Conservation (phyloP, 768 basidiomycete genomes). For the Udeniomyces megalosporus region DNA sequence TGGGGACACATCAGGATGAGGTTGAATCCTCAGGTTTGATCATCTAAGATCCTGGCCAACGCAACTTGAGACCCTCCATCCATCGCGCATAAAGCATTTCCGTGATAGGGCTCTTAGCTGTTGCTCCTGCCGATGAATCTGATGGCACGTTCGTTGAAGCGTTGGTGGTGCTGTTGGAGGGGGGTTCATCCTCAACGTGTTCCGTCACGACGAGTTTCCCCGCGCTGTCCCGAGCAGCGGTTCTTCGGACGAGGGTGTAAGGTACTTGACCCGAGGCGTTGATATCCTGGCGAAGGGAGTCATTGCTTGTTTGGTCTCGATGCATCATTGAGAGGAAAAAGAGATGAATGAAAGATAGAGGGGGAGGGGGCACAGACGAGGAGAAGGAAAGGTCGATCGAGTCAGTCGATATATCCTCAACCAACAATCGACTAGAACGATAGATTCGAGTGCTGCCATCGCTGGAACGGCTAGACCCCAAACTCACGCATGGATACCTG, state of each 20-base stretch:
- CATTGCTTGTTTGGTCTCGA: too few relatives aligned
- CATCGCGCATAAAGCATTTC: slow-evolving; percentile 15
- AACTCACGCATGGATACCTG: slow-evolving; percentile 36
- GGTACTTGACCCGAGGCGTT: not conserved
- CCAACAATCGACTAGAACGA: too few relatives aligned
- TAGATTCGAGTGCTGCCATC: not conserved
- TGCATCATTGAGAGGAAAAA: too few relatives aligned
- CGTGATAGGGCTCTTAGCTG: slow-evolving; percentile 5
- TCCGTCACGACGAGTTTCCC: slow-evolving; percentile 3
- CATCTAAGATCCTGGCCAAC: slow-evolving; percentile 12
- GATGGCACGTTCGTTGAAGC: not conserved
- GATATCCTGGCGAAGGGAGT: slow-evolving; percentile 7
- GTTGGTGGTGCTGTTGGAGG: not conserved
- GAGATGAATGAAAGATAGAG: too few relatives aligned
- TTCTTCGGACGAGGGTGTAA: slow-evolving; percentile 8
- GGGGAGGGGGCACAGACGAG: not conserved
- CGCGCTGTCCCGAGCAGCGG: not conserved
- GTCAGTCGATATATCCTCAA: too few relatives aligned
- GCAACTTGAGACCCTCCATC: slow-evolving; percentile 12
- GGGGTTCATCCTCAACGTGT: not conserved
- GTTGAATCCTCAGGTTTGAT: too few relatives aligned
- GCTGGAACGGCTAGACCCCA: not conserved
- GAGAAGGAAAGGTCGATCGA: not conserved
- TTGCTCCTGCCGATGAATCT: not conserved
- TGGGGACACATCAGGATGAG: too few relatives aligned